Conservation (phyloP, 2,329 filamentous ascomycete species). For the Cladobotryum mycophilum region DNA sequence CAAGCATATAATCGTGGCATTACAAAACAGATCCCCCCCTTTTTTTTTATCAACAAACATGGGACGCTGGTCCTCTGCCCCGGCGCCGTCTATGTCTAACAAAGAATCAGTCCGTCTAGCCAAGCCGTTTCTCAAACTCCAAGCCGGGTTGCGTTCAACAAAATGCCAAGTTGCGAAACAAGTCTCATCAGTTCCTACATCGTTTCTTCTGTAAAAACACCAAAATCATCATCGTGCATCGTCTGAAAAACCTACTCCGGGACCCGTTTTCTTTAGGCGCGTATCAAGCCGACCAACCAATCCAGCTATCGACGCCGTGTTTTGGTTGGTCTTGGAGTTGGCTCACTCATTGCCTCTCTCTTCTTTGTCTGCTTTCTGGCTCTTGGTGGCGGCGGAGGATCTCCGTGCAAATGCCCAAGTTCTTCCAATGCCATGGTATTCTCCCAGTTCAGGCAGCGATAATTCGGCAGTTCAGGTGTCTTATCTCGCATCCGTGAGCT, state of each 20-base stretch:
- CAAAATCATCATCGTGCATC: too few relatives aligned
- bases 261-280: too few relatives aligned
- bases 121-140: neutral
- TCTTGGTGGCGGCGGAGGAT: conserved; percentile 46
- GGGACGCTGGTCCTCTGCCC: neutral
- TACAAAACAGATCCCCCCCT: neutral
- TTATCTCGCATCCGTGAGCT: conserved; percentile 42
- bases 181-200: too few relatives aligned
- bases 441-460: conserved; percentile 48
- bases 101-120: neutral
- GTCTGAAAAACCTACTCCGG: too few relatives aligned
- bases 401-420: conserved; percentile 51
- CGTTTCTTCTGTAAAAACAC: too few relatives aligned
- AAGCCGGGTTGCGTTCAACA: neutral
- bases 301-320: conserved; percentile 19
- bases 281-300: too few relatives aligned
- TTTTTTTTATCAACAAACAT: neutral
- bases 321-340: conserved; percentile 23
- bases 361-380: conserved; percentile 47
- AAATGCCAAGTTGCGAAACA: too few relatives aligned
- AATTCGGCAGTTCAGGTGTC: conserved; percentile 39
- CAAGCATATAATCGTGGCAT: neutral
- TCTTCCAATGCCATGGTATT: conserved; percentile 54
- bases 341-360: conserved; percentile 37
- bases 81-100: conserved; percentile 2